phyloP scores from a whole-genome alignment of 495 filamentous ascomycete genomes.

The Mycothermus thermophilus region DNA sequence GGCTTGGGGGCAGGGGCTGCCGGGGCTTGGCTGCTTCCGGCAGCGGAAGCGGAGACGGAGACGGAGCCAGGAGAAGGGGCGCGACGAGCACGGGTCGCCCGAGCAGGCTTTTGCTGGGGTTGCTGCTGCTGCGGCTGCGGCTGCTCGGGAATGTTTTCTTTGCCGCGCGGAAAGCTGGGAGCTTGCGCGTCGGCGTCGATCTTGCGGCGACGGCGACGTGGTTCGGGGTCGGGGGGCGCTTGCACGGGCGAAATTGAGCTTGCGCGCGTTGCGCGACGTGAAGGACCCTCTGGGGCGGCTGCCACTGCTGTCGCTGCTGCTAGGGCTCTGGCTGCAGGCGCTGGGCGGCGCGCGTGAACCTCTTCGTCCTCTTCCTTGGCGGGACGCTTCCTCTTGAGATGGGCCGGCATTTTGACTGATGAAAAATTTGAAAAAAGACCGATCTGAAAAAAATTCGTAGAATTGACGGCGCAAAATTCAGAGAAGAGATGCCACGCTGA shows the following conservation, averaged over 20 bases:
- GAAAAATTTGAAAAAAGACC: neutral
- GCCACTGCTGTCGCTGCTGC: conserved; percentile 4
- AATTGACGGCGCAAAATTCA: neutral
- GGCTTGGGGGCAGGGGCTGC: neutral
- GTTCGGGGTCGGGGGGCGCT: conserved; percentile 17
- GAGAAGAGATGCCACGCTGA: neutral
- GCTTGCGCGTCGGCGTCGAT: conserved; percentile 2
- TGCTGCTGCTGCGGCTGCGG: neutral
- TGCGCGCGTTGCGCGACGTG: conserved; percentile 30
- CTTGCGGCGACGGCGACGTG: conserved; percentile 26
- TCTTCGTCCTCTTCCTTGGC: neutral
- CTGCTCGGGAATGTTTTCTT: neutral
- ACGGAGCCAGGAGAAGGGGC: neutral
- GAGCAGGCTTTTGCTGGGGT: neutral
- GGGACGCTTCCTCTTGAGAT: conserved; percentile 29
- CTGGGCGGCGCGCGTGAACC: neutral
- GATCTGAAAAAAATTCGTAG: neutral
- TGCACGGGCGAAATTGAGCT: conserved; percentile 22
- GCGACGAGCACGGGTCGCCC: neutral
- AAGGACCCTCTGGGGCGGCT: neutral
- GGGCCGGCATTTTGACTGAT: conserved; percentile 18
- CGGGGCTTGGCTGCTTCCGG: neutral
- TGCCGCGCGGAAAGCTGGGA: neutral
- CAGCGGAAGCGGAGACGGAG: neutral
- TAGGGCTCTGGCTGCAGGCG: neutral